These are phyloP conservation scores for Euphorbia peplus DNA, from an alignment of 345 rosid genomes.

Conservation along the genomic window DNA sequence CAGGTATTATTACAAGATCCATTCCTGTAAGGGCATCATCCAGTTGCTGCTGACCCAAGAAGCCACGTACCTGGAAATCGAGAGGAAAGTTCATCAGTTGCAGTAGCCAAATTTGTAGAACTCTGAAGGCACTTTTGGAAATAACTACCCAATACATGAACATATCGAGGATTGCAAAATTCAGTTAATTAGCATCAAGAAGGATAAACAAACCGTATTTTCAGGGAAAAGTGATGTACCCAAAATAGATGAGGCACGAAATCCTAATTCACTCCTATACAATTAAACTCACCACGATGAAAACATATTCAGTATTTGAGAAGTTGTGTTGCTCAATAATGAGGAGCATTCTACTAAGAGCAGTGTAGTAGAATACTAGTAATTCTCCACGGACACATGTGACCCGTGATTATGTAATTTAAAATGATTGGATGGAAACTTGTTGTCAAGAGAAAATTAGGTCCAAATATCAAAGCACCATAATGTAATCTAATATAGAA, in stretches of 20 bases:
- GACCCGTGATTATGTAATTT: neutral
- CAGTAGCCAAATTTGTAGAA: neutral
- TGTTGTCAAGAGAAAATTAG: neutral
- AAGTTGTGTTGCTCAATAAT: neutral
- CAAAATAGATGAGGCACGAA: neutral
- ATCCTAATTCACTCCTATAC: neutral
- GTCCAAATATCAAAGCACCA: neutral
- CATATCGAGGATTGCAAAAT: no score
- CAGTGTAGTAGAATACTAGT: neutral
- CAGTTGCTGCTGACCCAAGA: constrained; percentile 81
- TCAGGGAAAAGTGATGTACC: neutral
- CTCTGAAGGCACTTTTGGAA: neutral
- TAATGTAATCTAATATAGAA: no score
- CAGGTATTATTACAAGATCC: constrained; percentile 91
- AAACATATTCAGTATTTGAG: neutral
- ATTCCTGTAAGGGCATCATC: constrained; percentile 86
- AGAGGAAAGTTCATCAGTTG: neutral
- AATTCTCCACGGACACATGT: neutral
- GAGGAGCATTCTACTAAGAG: neutral
- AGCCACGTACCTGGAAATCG: constrained; percentile 68
- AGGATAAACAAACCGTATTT: neutral
- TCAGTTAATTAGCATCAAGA: neutral
- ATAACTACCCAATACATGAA: neutral
- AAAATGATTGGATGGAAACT: neutral
- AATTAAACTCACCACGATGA: neutral